Evolutionary conservation across 352 stramenopile species (phyloP), one percentile per base, ranked within the genome.

Genomic region (Peronosclerospora sorghi): DNA sequence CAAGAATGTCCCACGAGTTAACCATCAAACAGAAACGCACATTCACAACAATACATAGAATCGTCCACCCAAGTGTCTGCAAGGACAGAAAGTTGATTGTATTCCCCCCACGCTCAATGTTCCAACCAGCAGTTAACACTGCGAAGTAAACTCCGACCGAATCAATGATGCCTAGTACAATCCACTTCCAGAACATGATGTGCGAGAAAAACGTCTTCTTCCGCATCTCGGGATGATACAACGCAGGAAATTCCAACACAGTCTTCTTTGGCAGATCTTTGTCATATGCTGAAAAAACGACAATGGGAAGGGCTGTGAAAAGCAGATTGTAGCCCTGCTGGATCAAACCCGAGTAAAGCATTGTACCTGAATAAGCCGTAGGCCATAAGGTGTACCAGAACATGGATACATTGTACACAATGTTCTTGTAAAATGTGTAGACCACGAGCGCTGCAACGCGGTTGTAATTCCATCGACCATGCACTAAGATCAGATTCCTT

Each of bases 251-350:
- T 23, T 80, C 46, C 14, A 88, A 44, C 6, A 77, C 63, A 0
- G 83, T 65, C 3, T 85, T 48, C 41, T 76, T 81, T 0, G 73
- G 76, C 4, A 93, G 26, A 54, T 93, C 81, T 19, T 68, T 71
- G 39, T 95, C 84, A 32, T 86, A 79, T 2, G 85, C 80, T 6
- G 77, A 85, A 43, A 79, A 86, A 0, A 80, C 61, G 19, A 92
- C 59, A 51, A 98, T 97, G 2, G 96, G 95, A 15, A 98, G 55
- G 24, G 82, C 70, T 0, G 87, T 98, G 51, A 93, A 96, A 35
- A 97, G 78, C 36, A 99, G 83, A 56, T 98, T 98, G 59, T 97
- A 97, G 18, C 89, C 68, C 41, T 93, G 81, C 45, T 93, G 84
- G 30, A 93, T 80, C 12, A 89, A 68, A 9, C 72, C 76, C 29